These are phyloP conservation scores for Saccharomyces hybrid DNA, from an alignment of 1,139 yeast genomes.

Conservation along the genomic window DNA sequence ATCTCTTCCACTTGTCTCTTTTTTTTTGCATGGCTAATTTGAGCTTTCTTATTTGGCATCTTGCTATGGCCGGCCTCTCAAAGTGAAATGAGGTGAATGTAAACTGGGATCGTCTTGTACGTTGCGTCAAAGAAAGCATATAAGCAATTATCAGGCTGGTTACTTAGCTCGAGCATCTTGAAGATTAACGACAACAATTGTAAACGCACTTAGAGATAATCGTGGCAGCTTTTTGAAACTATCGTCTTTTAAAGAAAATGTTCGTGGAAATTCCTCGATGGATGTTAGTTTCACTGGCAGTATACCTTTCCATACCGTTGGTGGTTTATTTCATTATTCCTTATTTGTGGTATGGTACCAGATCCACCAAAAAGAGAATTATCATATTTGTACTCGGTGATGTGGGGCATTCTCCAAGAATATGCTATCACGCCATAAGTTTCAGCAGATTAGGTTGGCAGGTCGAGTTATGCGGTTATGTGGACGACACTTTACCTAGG, in stretches of 20 bases:
- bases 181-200: neutral
- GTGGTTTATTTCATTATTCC: slow-evolving; percentile 33
- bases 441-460: slow-evolving; percentile 58
- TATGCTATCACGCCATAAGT: slow-evolving; percentile 84
- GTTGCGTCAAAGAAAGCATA: neutral
- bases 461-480: slow-evolving; percentile 82
- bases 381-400: slow-evolving; percentile 86
- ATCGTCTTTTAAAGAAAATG: neutral
- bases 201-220: too few species aligned
- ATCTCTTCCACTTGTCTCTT: too few species aligned
- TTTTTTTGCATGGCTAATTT: neutral
- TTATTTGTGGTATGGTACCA: slow-evolving; percentile 27
- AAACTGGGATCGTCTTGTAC: neutral
- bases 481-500: slow-evolving; percentile 49
- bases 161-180: neutral
- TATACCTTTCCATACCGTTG: slow-evolving; percentile 36
- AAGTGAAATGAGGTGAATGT: neutral
- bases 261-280: slow-evolving; percentile 13
- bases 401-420: slow-evolving; percentile 91
- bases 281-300: slow-evolving; percentile 24
- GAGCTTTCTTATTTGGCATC: neutral
- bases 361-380: slow-evolving; percentile 43
- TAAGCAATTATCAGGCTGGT: neutral
- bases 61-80: neutral
- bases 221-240: neutral